phyloP scores from a whole-genome alignment of 306 rosid genomes.

The Hylodesmum podocarpum region DNA sequence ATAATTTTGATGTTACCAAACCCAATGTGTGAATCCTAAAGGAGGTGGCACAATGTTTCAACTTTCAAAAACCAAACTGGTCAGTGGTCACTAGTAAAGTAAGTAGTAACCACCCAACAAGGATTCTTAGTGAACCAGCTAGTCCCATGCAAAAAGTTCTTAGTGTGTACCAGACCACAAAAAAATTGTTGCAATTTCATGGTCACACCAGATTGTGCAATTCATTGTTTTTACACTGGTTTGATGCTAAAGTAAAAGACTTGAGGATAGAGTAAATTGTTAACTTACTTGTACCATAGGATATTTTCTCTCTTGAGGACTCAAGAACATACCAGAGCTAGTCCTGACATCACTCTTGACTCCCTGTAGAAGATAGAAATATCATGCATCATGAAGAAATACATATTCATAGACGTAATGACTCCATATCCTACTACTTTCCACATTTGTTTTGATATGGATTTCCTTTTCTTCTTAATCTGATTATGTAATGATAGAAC shows the following conservation, averaged over 20 bases:
- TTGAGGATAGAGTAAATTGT: background rate
- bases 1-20: constrained; percentile 9
- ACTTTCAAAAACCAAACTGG: constrained; percentile 18
- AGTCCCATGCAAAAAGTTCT: background rate
- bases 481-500: background rate
- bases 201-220: background rate
- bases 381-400: constrained; percentile 24
- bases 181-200: constrained; percentile 5
- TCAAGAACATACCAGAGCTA: constrained; percentile 96
- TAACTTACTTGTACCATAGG: constrained; percentile 75
- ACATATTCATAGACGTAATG: constrained; percentile 9
- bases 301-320: constrained; percentile 60
- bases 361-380: constrained; percentile 58
- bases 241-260: background rate
- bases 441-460: background rate
- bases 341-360: constrained; percentile 86
- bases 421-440: background rate
- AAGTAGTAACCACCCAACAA: constrained; percentile 13
- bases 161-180: background rate
- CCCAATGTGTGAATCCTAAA: constrained; percentile 7
- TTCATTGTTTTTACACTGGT: constrained; percentile 4
- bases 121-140: background rate
- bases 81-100: background rate
- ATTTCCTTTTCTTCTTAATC: background rate
- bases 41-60: constrained; percentile 15